Percentiles rank a stretch among this genome's conserved stretches.
phyloP scores from a whole-genome alignment of 2,329 filamentous ascomycete genomes.

The Colletotrichum magnum region DNA sequence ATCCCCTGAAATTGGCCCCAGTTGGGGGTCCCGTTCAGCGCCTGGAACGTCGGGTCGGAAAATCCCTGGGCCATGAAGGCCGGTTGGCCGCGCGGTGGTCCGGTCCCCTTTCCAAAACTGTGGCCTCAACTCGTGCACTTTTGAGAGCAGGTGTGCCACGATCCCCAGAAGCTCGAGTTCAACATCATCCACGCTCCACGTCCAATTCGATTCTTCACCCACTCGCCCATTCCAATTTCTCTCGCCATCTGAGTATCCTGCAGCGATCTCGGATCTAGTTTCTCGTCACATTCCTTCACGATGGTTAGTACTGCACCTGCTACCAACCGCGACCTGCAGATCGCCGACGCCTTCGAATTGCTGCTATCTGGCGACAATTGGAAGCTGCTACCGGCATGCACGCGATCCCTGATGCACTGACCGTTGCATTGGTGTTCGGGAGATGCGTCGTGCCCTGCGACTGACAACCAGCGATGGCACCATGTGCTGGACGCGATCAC shows the following conservation, averaged over 20 bases:
- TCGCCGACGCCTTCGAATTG: not conserved
- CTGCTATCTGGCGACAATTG: conserved; percentile 2
- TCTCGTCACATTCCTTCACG: conserved; percentile 32
- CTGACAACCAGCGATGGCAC: not conserved
- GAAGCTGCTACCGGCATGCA: not conserved
- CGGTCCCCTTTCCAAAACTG: conserved; percentile 56
- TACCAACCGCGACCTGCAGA: not conserved
- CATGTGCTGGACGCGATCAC: not conserved
- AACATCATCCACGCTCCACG: conserved; percentile 37
- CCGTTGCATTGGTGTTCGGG: not conserved
- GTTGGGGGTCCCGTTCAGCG: too few relatives aligned
- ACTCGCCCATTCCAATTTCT: conserved; percentile 8
- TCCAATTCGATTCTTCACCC: conserved; percentile 44
- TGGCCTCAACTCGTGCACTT: conserved; percentile 57
- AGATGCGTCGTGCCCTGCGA: not conserved
- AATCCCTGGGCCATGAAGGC: conserved; percentile 45
- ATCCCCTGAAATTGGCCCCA: not conserved
- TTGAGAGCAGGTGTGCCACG: conserved; percentile 41
- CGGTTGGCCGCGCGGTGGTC: conserved; percentile 22
- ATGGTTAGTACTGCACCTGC: conserved; percentile 40
- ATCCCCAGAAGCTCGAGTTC: conserved; percentile 25
- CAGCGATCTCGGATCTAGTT: conserved; percentile 46
- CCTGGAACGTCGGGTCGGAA: conserved; percentile 40
- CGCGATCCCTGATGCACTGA: not conserved
- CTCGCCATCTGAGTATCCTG: conserved; percentile 45